Evolutionary conservation across 805 yeast genomes (phyloP).

Genomic region (Candida fluviatilis): DNA sequence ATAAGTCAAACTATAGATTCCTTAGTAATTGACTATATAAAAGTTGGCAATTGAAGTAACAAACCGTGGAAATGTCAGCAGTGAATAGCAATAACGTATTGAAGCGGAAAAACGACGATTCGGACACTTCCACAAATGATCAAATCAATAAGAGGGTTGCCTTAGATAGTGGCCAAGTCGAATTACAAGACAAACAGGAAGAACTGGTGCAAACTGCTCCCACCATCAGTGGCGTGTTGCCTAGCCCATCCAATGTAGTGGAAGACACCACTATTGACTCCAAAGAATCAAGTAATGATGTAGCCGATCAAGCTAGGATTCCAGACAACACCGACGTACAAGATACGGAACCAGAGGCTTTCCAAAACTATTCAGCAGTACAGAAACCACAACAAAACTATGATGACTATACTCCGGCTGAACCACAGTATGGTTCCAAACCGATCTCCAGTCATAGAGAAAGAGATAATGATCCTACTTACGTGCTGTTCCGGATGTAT

Average conservation of each 20-base stretch:
- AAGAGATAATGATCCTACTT: constrained; percentile 51
- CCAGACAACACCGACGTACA: too few species aligned
- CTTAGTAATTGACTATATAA: background rate
- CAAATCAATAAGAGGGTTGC: constrained; percentile 66
- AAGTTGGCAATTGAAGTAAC: background rate
- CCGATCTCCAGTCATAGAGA: constrained; percentile 40
- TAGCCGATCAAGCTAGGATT: too few species aligned
- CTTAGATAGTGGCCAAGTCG: constrained; percentile 57
- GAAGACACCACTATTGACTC: background rate
- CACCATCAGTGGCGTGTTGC: background rate
- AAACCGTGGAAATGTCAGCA: constrained; percentile 3
- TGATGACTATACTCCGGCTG: background rate
- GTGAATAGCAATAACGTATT: constrained; percentile 27
- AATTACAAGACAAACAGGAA: constrained; percentile 36
- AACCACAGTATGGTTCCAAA: constrained; percentile 13
- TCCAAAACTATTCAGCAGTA: too few species aligned
- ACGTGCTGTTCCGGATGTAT: constrained; percentile 67
- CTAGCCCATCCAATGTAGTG: background rate
- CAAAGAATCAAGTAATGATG: background rate
- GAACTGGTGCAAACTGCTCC: constrained; percentile 43
- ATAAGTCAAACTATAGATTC: too few species aligned
- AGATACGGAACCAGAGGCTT: too few species aligned
- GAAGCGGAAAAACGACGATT: constrained; percentile 69
- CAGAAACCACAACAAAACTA: too few species aligned
- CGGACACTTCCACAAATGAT: constrained; percentile 36